A percentile compares a stretch with the other conserved stretches of the same genome.
Evolutionary conservation across 345 rosid genomes (phyloP).

Genomic region (Populus deltoides): DNA sequence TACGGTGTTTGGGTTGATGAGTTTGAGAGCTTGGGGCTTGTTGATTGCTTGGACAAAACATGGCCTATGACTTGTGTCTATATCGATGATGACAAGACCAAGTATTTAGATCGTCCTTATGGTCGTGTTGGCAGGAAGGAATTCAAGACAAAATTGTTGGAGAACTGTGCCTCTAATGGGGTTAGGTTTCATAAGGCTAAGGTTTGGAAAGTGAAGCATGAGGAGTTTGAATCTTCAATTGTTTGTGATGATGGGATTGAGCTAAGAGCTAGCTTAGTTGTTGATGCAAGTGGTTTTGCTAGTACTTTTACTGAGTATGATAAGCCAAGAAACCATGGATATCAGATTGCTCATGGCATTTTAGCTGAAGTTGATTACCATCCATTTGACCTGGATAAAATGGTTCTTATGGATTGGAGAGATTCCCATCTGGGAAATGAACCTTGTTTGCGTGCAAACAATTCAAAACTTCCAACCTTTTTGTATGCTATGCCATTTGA

Average conservation of each 20-base stretch:
- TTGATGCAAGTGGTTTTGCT: constrained; percentile 63
- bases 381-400: constrained; percentile 62
- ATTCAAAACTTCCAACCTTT: constrained; percentile 46
- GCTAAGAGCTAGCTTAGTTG: constrained; percentile 50
- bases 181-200: constrained; percentile 56
- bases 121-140: constrained; percentile 49
- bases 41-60: constrained; percentile 52
- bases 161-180: constrained; percentile 43
- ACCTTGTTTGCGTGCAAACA: constrained; percentile 45
- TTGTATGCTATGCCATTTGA: constrained; percentile 65
- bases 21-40: constrained; percentile 51
- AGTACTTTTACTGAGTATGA: constrained; percentile 44
- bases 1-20: constrained; percentile 81
- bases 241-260: constrained; percentile 54
- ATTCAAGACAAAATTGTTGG: constrained; percentile 44
- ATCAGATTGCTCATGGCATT: constrained; percentile 69
- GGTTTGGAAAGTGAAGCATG: constrained; percentile 56
- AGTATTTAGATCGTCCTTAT: constrained; percentile 55
- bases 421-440: constrained; percentile 65
- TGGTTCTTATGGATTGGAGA: constrained; percentile 81
- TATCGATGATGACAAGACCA: constrained; percentile 43
- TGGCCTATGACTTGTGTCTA: constrained; percentile 55
- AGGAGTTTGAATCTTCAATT: constrained; percentile 47
- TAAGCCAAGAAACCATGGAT: constrained; percentile 57
- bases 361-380: constrained; percentile 67